Conservation (phyloP, 2,329 filamentous ascomycete species). For the Fusarium albidum region DNA sequence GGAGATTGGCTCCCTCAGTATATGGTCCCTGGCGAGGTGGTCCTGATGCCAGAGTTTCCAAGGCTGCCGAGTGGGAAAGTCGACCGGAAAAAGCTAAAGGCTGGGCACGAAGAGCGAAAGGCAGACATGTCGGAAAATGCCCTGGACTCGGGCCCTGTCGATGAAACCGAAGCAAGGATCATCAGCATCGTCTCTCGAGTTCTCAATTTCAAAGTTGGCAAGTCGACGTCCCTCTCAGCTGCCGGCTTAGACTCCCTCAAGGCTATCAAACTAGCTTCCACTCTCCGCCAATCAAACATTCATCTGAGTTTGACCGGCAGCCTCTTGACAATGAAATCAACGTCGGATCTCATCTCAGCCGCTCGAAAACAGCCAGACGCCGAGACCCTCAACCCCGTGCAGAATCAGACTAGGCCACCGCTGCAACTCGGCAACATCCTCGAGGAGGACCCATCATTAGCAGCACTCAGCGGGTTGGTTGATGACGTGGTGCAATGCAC, state of each 20-base stretch:
- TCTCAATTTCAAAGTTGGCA: conserved; percentile 48
- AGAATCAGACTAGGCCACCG: conserved; percentile 22
- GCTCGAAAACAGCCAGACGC: conserved; percentile 9
- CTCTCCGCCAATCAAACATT: conserved; percentile 65
- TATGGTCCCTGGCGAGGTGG: conserved; percentile 82
- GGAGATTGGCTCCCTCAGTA: conserved; percentile 79
- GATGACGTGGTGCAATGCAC: conserved; percentile 69
- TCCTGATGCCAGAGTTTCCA: conserved; percentile 71
- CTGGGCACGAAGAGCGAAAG: conserved; percentile 50
- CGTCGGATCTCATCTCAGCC: conserved; percentile 42
- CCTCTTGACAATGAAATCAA: conserved; percentile 65
- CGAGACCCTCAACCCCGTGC: background rate
- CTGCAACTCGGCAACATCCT: conserved; percentile 28
- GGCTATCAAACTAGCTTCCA: conserved; percentile 64
- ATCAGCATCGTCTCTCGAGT: conserved; percentile 49
- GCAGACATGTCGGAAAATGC: conserved; percentile 4
- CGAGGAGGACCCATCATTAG: conserved; percentile 19
- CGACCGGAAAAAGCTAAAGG: conserved; percentile 71
- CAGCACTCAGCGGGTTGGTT: conserved; percentile 37
- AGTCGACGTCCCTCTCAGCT: conserved; percentile 55
- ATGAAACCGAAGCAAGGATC: conserved; percentile 45
- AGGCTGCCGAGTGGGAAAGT: conserved; percentile 85
- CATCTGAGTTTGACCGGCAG: conserved; percentile 65
- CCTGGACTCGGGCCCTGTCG: conserved; percentile 20
- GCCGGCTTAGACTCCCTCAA: conserved; percentile 71